These are phyloP conservation scores for Alternaria viburni DNA, from an alignment of 2,329 filamentous ascomycete genomes.

Conservation along the genomic window DNA sequence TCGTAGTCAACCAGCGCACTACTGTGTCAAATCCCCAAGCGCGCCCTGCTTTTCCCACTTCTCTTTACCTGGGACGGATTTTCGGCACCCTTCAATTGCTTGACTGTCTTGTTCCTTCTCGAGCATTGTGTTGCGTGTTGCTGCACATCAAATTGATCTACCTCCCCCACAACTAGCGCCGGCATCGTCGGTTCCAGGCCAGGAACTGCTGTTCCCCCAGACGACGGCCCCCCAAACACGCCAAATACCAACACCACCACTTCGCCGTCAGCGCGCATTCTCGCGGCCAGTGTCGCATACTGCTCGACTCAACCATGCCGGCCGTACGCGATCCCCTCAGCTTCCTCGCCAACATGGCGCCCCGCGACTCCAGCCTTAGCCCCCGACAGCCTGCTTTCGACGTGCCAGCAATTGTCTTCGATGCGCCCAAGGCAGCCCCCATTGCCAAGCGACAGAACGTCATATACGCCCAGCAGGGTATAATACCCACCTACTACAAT, in stretches of 20 bases:
- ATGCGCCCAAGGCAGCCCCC: conserved; percentile 17
- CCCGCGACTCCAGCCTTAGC: conserved; percentile 22
- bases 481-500: conserved; percentile 68
- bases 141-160: conserved; percentile 14
- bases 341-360: conserved; percentile 30
- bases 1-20: conserved; percentile 22
- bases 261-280: conserved; percentile 9
- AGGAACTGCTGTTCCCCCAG: conserved; percentile 24
- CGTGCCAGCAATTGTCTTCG: conserved; percentile 15
- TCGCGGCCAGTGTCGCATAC: conserved; percentile 18
- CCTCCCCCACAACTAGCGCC: conserved; percentile 29
- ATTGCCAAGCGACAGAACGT: conserved; percentile 30
- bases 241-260: conserved; percentile 6
- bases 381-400: conserved; percentile 27
- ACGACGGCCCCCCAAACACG: conserved; percentile 19
- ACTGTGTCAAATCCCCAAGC: conserved; percentile 21
- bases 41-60: conserved; percentile 10
- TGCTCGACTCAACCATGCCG: conserved; percentile 30
- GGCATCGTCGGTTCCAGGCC: conserved; percentile 25
- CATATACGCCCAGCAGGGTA: conserved; percentile 33
- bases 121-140: not conserved
- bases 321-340: conserved; percentile 29
- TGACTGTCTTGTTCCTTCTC: conserved; percentile 1
- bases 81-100: conserved; percentile 5
- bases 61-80: conserved; percentile 5